Conservation (phyloP, 805 yeast species). For the Candida cerambycidarum region DNA sequence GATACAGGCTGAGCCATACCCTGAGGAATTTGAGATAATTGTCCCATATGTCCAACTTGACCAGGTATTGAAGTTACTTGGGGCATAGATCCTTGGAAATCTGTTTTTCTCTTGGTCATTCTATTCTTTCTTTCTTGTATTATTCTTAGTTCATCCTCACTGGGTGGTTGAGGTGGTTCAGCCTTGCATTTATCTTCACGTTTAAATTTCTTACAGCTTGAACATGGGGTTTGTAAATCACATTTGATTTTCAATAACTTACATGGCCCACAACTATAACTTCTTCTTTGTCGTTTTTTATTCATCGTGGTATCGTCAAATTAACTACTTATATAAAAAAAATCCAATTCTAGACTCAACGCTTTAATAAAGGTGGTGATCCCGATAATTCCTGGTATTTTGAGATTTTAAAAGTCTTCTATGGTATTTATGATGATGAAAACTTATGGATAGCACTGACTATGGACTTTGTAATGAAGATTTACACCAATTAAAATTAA, state of each 20-base stretch:
- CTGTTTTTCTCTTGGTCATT: slow-evolving; percentile 12
- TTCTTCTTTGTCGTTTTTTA: slow-evolving; percentile 42
- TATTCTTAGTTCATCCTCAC: slow-evolving; percentile 33
- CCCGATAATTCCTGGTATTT: no score
- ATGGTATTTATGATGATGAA: no score
- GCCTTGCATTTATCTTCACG: slow-evolving; percentile 37
- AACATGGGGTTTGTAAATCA: slow-evolving; percentile 49
- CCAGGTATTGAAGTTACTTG: neutral
- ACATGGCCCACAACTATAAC: slow-evolving; percentile 60
- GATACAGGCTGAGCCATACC: no score
- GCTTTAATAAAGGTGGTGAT: no score
- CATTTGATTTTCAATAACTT: slow-evolving; percentile 54
- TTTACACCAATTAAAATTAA: neutral
- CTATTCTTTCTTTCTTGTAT: slow-evolving; percentile 31
- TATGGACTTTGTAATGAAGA: no score
- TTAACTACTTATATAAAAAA: no score
- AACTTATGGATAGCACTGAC: no score
- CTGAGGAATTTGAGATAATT: neutral
- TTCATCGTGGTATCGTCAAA: neutral
- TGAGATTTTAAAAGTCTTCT: no score
- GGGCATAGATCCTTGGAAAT: neutral
- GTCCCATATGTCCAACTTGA: neutral
- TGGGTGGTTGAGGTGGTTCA: slow-evolving; percentile 47
- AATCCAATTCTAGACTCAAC: no score
- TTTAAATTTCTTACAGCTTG: slow-evolving; percentile 41